A percentile compares a stretch with the other conserved stretches of the same genome.
phyloP scores from a whole-genome alignment of 2,329 filamentous ascomycete species.

The Fusarium sp. region DNA sequence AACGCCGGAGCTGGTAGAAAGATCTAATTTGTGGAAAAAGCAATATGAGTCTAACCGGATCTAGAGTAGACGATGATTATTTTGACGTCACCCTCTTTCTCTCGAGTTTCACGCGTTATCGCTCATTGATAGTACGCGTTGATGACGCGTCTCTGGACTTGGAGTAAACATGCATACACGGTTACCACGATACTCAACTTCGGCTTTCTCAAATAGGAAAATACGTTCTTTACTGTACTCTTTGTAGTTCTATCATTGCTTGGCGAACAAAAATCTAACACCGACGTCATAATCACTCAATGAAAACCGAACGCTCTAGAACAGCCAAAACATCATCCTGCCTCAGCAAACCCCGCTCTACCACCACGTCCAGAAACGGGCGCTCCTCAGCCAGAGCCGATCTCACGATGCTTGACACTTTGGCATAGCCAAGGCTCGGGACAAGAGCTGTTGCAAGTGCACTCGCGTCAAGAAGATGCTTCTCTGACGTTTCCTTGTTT shows the following conservation, averaged over 20 bases:
- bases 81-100: not conserved
- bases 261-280: not conserved
- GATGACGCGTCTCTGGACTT: not conserved
- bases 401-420: slow-evolving; percentile 7
- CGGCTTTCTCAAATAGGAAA: not conserved
- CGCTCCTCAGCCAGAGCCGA: not conserved
- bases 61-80: rapidly evolving
- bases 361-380: not conserved
- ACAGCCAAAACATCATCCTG: slow-evolving; percentile 3
- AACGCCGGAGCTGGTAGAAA: rapidly evolving
- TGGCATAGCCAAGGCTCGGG: not conserved
- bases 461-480: not conserved
- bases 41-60: rapidly evolving
- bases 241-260: slow-evolving; percentile 2
- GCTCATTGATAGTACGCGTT: not conserved
- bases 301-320: not conserved
- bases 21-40: too few species aligned
- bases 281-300: not conserved
- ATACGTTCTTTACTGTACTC: not conserved
- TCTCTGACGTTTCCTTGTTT: slow-evolving; percentile 2
- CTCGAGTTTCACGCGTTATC: rapidly evolving
- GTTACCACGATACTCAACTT: not conserved
- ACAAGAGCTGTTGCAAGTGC: slow-evolving; percentile 12
- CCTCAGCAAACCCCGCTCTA: not conserved
- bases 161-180: not conserved